Percentiles rank a stretch among this genome's conserved stretches.
These are phyloP conservation scores for Maudiozyma saulgeensis DNA, from an alignment of 805 yeast genomes.

Conservation along the genomic window DNA sequence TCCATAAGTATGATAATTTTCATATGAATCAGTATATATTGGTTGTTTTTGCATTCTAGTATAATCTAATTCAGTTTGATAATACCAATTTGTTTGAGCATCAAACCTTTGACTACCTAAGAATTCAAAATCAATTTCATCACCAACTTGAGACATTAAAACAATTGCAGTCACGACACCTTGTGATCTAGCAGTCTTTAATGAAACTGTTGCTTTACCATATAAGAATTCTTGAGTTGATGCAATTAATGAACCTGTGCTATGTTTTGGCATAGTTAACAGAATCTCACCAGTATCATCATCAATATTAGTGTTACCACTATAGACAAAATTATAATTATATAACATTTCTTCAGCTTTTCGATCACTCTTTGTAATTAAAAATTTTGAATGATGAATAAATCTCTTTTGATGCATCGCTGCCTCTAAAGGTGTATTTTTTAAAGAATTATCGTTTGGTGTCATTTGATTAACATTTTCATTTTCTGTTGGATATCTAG, in stretches of 20 bases:
- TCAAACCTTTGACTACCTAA: slow-evolving; percentile 60
- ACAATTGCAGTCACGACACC: slow-evolving; percentile 87
- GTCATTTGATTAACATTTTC: neutral
- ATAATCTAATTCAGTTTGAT: slow-evolving; percentile 63
- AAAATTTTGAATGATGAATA: slow-evolving; percentile 21
- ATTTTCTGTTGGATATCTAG: slow-evolving; percentile 3
- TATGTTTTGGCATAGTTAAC: slow-evolving; percentile 69
- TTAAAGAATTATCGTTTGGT: neutral
- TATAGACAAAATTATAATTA: slow-evolving; percentile 54
- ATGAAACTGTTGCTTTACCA: slow-evolving; percentile 58
- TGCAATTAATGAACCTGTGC: slow-evolving; percentile 71
- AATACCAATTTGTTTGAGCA: slow-evolving; percentile 75
- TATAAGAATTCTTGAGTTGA: slow-evolving; percentile 75
- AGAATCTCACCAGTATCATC: slow-evolving; percentile 38
- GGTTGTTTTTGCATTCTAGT: slow-evolving; percentile 35
- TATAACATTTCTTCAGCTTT: slow-evolving; percentile 51
- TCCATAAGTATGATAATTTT: slow-evolving; percentile 62
- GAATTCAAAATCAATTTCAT: slow-evolving; percentile 85
- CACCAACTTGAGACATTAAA: slow-evolving; percentile 74
- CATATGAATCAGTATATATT: slow-evolving; percentile 42
- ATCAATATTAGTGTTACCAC: slow-evolving; percentile 44
- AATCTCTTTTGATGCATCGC: slow-evolving; percentile 13
- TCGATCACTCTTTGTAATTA: slow-evolving; percentile 28
- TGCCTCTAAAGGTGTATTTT: neutral
- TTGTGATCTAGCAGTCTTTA: slow-evolving; percentile 61